Percentiles rank a stretch among this genome's conserved stretches.
These are phyloP conservation scores for Marasmius fiardii DNA, from an alignment of 1,284 basidiomycete species.

Conservation along the genomic window DNA sequence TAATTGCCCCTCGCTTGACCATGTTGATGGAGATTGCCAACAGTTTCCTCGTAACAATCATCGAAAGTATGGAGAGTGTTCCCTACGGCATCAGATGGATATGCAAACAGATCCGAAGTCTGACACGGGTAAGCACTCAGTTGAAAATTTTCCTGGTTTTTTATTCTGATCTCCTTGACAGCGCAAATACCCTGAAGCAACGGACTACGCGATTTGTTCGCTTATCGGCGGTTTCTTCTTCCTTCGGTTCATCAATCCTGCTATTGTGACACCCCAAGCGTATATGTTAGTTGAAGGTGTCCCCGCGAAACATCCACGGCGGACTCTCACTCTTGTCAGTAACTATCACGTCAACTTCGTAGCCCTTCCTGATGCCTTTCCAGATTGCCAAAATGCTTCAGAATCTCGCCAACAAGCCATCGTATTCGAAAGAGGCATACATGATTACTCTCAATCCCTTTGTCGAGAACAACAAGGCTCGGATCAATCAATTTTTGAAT, in stretches of 20 bases:
- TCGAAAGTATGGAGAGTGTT: constrained; percentile 95
- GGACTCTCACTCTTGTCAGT: constrained; percentile 88
- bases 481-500: constrained; percentile 97
- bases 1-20: constrained; percentile 92
- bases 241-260: constrained; percentile 99
- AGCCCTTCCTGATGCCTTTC: constrained; percentile 7
- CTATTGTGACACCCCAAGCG: constrained; percentile 99
- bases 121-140: constrained; percentile 74
- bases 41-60: constrained; percentile 95
- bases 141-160: constrained; percentile 9
- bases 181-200: constrained; percentile 98
- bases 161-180: constrained; percentile 30
- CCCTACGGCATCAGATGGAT: constrained; percentile 99
- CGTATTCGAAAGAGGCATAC: constrained; percentile 96
- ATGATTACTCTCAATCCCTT: constrained; percentile 99
- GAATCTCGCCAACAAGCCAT: constrained; percentile 98
- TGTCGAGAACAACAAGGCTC: constrained; percentile 96
- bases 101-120: constrained; percentile 96
- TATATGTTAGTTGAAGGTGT: constrained; percentile 99
- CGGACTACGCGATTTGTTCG: constrained; percentile 96
- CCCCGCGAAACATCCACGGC: constrained; percentile 94
- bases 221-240: constrained; percentile 99
- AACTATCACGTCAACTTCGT: neutral
- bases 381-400: constrained; percentile 99
- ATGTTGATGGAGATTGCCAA: constrained; percentile 99